Base-by-base conservation (phyloP, 1,284 basidiomycete species). In the Malassezia nana region DNA sequence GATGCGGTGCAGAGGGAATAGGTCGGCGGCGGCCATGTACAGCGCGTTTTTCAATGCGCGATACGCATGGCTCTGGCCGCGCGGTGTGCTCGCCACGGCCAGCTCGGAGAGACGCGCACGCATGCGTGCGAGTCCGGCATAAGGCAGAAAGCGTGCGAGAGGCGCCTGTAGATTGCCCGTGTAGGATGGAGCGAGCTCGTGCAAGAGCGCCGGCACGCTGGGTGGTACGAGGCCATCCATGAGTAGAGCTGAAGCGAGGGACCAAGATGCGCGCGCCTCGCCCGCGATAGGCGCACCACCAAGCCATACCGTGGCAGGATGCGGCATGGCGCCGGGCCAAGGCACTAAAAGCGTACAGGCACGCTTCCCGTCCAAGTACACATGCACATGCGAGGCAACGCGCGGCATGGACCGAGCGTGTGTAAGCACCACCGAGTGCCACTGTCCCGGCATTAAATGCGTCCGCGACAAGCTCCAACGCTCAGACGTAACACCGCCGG, bases 111-210 rank as follows among this genome's bases (percentile, higher is more conserved):
- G 55, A 18, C 68, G 57, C 8, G 64, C 55, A 22, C 69, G 65
- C 50, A 72, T 55, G 38, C 51, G 56, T 9, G 68, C 62, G 38
- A 62, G 65, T 6, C 58, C 65, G 0, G 52, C 46, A 38, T 69
- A 69, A 1, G 68, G 62, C 9, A 72, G 49, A 49, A 70, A 72
- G 6, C 64, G 59, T 13, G 65, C 64, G 13, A 72, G 60, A 16
- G 62, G 57, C 46, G 64, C 66, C 33, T 72, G 69, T 18, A 62
- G 48, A 22, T 67, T 68, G 30, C 66, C 64, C 4, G 50, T 46
- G 49, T 70, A 72, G 24, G 57, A 49, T n/a, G 59, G 52, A 5
- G 46, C 22, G 9, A 72, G 56, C 55, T 64, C 59, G 40, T 55
- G 45, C 1, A 72, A 55, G 2, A 72, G 57, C 24, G 63, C 52